phyloP scores from a whole-genome alignment of 2,329 filamentous ascomycete genomes.

The Sporothrix brunneoviolacea region DNA sequence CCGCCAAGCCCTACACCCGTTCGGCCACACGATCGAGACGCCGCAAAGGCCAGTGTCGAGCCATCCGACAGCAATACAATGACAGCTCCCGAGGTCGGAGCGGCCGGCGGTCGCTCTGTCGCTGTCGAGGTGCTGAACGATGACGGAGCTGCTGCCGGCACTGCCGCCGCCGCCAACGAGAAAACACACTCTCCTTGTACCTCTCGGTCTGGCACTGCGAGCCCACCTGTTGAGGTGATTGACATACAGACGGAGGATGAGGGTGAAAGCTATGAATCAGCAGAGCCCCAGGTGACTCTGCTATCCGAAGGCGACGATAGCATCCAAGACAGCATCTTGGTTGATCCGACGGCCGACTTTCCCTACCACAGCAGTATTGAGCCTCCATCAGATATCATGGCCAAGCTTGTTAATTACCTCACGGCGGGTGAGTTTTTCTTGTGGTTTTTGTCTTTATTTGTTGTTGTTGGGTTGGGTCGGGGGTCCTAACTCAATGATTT shows the following conservation, averaged over 20 bases:
- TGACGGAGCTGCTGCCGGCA: not conserved
- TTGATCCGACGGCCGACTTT: conserved; percentile 40
- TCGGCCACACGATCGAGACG: conserved; percentile 1
- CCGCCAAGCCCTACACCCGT: conserved; percentile 22
- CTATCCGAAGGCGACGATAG: conserved; percentile 14
- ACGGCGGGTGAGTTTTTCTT: conserved; percentile 18
- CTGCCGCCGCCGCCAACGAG: not conserved
- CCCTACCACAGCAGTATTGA: conserved; percentile 34
- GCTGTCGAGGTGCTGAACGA: conserved; percentile 10
- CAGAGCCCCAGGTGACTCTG: conserved; percentile 20
- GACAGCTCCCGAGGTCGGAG: conserved; percentile 19
- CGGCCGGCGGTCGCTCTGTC: conserved; percentile 21
- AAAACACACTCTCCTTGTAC: conserved; percentile 21
- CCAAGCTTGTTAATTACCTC: conserved; percentile 22
- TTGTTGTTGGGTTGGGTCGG: no score
- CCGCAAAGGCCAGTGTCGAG: conserved; percentile 33
- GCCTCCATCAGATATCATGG: conserved; percentile 23
- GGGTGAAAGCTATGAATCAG: conserved; percentile 19
- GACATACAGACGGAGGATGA: conserved; percentile 33
- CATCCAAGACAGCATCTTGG: conserved; percentile 18
- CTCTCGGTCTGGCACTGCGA: conserved; percentile 34
- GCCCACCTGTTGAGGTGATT: conserved; percentile 39
- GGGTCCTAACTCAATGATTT: conserved; percentile 20
- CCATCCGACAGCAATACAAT: conserved; percentile 33
- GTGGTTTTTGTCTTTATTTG: conserved; percentile 13